These are phyloP conservation scores for Metarhizium brunneum DNA, from an alignment of 2,329 filamentous ascomycete species.

Conservation along the genomic window DNA sequence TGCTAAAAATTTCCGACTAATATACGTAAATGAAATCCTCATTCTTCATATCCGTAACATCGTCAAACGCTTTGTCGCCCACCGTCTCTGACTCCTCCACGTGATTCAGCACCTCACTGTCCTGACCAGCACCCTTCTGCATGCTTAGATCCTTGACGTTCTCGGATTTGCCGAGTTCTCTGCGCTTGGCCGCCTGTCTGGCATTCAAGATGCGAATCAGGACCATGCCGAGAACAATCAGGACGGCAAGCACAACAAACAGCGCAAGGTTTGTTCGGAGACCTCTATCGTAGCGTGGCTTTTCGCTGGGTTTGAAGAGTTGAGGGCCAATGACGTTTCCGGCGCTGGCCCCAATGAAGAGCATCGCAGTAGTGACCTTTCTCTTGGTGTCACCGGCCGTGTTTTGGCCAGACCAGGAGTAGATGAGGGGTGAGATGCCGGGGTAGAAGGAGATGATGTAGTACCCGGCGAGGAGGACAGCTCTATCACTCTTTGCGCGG, in stretches of 20 bases:
- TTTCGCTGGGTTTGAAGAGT: constrained; percentile 47
- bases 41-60: constrained; percentile 48
- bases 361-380: constrained; percentile 50
- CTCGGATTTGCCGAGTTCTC: constrained; percentile 29
- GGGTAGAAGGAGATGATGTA: constrained; percentile 53
- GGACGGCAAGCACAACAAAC: constrained; percentile 45
- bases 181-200: constrained; percentile 28
- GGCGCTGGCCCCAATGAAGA: constrained; percentile 52
- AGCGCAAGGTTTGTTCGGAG: constrained; percentile 50
- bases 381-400: constrained; percentile 59
- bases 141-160: constrained; percentile 45
- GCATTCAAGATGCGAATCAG: constrained; percentile 40
- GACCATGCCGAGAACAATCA: constrained; percentile 27
- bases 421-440: constrained; percentile 44
- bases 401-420: constrained; percentile 48
- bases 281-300: constrained; percentile 47
- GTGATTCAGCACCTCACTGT: constrained; percentile 14
- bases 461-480: constrained; percentile 44
- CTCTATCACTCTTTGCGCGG: constrained; percentile 33
- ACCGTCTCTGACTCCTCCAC: constrained; percentile 10
- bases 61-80: constrained; percentile 33
- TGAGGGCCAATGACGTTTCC: constrained; percentile 59
- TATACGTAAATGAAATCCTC: constrained; percentile 53
- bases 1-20: constrained; percentile 7
- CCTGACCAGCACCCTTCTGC: constrained; percentile 22